A percentile compares a stretch with the other conserved stretches of the same genome.
Conservation (phyloP, 1,284 basidiomycete species). For the Somion occarium region DNA sequence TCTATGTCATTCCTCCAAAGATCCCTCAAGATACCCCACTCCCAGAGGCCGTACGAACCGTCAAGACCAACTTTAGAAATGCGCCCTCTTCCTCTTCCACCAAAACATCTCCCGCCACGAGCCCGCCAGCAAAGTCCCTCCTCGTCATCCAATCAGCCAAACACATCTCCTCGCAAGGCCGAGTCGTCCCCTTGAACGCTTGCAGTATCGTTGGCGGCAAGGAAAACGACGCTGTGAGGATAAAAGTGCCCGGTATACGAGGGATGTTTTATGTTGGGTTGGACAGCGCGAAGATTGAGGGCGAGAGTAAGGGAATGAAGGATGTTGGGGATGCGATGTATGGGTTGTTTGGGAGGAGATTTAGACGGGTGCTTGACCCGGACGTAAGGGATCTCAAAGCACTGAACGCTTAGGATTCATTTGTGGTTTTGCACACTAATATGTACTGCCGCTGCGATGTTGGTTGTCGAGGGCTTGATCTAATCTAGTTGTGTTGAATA, state of each 20-base stretch:
- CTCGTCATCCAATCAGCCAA: slow-evolving; percentile 39
- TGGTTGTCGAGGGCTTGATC: too few species aligned
- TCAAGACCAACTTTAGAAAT: background rate
- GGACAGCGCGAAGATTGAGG: background rate
- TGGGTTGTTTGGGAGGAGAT: background rate
- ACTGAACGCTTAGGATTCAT: too few species aligned
- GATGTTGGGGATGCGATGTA: background rate
- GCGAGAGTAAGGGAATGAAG: background rate
- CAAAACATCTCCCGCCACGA: slow-evolving; percentile 8
- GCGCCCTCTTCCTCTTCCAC: slow-evolving; percentile 6
- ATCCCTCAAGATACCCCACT: background rate
- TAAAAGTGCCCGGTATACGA: slow-evolving; percentile 32
- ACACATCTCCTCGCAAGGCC: slow-evolving; percentile 30
- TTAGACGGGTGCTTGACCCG: background rate
- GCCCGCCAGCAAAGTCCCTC: slow-evolving; percentile 7
- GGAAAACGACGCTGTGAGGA: slow-evolving; percentile 24
- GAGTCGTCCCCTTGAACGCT: slow-evolving; percentile 28
- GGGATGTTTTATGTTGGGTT: slow-evolving; percentile 39
- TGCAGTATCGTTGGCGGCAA: slow-evolving; percentile 31
- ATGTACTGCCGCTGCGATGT: too few species aligned
- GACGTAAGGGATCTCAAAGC: too few species aligned
- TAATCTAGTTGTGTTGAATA: too few species aligned
- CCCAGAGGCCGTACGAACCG: background rate
- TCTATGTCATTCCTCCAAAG: slow-evolving; percentile 31
- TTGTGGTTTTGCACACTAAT: too few species aligned